Conservation (phyloP, 176 grass and related monocot genomes). For the Avena sativa region DNA sequence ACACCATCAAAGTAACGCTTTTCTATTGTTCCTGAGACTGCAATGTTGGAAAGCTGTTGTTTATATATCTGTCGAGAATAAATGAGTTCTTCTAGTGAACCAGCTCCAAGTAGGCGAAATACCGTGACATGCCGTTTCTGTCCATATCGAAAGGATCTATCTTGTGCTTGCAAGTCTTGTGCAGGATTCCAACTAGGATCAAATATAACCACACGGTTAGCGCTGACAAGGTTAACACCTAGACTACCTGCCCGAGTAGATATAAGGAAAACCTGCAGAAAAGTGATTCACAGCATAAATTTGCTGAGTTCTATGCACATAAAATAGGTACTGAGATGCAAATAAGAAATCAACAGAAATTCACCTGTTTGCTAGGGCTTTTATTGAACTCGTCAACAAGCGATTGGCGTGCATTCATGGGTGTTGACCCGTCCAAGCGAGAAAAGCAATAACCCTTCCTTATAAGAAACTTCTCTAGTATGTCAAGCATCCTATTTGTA, state of each 20-base stretch:
- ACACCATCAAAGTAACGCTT: slow-evolving; percentile 96
- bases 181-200: slow-evolving; percentile 99
- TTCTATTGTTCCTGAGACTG: slow-evolving; percentile 95
- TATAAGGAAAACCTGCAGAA: slow-evolving; percentile 91
- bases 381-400: slow-evolving; percentile 97
- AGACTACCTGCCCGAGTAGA: slow-evolving; percentile 92
- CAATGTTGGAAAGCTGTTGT: slow-evolving; percentile 94
- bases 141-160: slow-evolving; percentile 95
- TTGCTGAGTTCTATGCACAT: slow-evolving; percentile 17
- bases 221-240: slow-evolving; percentile 93
- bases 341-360: slow-evolving; percentile 23
- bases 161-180: slow-evolving; percentile 98
- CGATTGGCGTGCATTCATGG: slow-evolving; percentile 84
- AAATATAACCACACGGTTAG: slow-evolving; percentile 97
- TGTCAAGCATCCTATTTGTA: slow-evolving; percentile 92
- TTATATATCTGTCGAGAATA: slow-evolving; percentile 98
- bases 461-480: slow-evolving; percentile 98
- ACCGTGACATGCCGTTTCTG: slow-evolving; percentile 89
- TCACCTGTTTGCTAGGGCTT: slow-evolving; percentile 95
- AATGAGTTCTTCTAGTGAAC: slow-evolving; percentile 97
- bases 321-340: slow-evolving; percentile 26
- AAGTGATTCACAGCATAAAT: slow-evolving; percentile 31
- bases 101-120: slow-evolving; percentile 90
- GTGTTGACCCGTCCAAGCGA: slow-evolving; percentile 92
- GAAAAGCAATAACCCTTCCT: slow-evolving; percentile 98